Percentiles rank a stretch among this genome's conserved stretches.
Conservation (phyloP, 78 protist genomes). For the Mantamonas sphyraenae region DNA sequence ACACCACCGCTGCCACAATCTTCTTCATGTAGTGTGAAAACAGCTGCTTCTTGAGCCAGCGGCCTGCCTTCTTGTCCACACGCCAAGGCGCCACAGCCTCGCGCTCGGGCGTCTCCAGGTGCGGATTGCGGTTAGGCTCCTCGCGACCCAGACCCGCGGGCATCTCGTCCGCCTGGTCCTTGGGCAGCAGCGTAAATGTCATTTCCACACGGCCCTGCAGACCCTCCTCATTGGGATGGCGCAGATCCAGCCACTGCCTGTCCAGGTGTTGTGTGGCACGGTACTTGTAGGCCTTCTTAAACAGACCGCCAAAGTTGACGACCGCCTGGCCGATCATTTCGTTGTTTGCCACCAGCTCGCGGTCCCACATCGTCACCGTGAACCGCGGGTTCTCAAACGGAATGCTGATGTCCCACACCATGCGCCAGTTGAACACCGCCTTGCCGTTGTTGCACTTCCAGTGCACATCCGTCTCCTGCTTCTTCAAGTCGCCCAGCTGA, state of each 20-base stretch:
- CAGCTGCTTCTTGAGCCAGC: too few species aligned
- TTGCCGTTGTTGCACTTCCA: not conserved
- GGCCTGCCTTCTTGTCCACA: too few species aligned
- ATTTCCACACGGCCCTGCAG: not conserved
- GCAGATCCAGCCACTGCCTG: too few species aligned
- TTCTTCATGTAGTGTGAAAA: too few species aligned
- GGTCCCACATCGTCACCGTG: not conserved
- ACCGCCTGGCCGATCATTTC: not conserved
- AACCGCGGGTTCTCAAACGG: not conserved
- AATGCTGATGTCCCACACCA: not conserved
- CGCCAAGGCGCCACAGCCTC: too few species aligned
- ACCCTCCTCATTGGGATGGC: too few species aligned
- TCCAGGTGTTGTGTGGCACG: too few species aligned
- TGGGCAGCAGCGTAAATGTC: not conserved
- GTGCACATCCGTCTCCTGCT: slow-evolving; percentile 8
- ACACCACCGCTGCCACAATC: too few species aligned
- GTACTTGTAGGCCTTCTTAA: too few species aligned
- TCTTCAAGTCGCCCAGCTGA: not conserved
- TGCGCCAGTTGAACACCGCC: slow-evolving; percentile 13
- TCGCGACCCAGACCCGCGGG: not conserved
- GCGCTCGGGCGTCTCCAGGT: not conserved
- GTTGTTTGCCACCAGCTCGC: not conserved
- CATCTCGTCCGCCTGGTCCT: not conserved
- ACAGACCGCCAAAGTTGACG: not conserved
- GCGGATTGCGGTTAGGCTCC: not conserved